Percentiles rank a stretch among this genome's conserved stretches.
These are phyloP conservation scores for Suillus paluster DNA, from an alignment of 768 basidiomycete species.

Conservation along the genomic window DNA sequence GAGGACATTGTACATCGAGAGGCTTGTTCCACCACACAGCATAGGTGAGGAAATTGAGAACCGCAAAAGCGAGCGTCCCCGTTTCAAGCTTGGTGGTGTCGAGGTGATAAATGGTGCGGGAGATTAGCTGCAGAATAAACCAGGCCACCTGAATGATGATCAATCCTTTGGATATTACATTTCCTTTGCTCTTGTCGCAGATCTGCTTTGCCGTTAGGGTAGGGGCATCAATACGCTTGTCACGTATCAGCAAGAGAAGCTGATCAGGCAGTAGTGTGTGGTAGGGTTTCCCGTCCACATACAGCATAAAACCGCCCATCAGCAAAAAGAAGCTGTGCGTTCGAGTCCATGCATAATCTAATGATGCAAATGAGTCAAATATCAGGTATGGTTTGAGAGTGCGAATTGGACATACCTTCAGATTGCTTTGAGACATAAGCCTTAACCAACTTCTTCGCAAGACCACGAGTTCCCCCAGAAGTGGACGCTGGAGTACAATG, in stretches of 20 bases:
- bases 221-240: neutral
- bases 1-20: slow-evolving; percentile 31
- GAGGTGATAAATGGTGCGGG: slow-evolving; percentile 28
- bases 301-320: slow-evolving; percentile 26
- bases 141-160: slow-evolving; percentile 40
- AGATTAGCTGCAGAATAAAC: slow-evolving; percentile 38
- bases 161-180: slow-evolving; percentile 38
- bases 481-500: neutral
- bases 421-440: neutral
- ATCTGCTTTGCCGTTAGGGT: slow-evolving; percentile 18
- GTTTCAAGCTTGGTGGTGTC: slow-evolving; percentile 41
- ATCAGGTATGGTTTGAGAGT: too few species aligned
- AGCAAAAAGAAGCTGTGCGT: slow-evolving; percentile 21
- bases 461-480: too few species aligned
- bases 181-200: slow-evolving; percentile 35
- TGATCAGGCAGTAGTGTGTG: slow-evolving; percentile 5
- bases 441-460: neutral
- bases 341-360: neutral
- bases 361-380: too few species aligned
- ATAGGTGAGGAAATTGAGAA: slow-evolving; percentile 38
- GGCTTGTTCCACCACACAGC: slow-evolving; percentile 46
- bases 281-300: neutral
- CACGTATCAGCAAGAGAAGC: neutral
- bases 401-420: neutral
- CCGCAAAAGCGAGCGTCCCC: slow-evolving; percentile 38